Base-by-base conservation (phyloP, 768 basidiomycete genomes). In the Gautieria morchelliformis region DNA sequence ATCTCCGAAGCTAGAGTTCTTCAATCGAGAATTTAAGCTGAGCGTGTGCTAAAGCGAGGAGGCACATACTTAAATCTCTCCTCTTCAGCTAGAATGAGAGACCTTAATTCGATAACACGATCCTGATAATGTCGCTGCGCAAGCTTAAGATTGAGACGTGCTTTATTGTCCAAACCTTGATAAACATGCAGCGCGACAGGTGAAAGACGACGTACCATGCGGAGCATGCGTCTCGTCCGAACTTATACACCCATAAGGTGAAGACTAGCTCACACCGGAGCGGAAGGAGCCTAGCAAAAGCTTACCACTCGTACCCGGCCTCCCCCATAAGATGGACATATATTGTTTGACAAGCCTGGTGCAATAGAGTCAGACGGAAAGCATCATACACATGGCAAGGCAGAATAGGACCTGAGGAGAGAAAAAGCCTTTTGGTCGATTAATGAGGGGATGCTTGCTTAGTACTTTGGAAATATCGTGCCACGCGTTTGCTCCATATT, bases 401-500 rank as follows among this genome's bases (percentile, higher is more conserved):
- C 58, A 50, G 27, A 48, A 37, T 62, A 15, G 46, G 19, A 88
- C 85, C 74, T 87, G 79, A 33, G 87, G 72, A 8, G 81, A 81
- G 64, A 89, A 93, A 68, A 83, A 80, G 14, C 75, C 71, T 62
- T 79, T 79, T 20, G 85, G 81, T 48, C 82, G 79, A 3, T 72
- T 70, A 45, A 87, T 72, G 9, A 90, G 74, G 14, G 91, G 84
- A 63, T 94, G 90, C 27, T 79, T 80, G 17, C 78, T 73, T 19
- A 95, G 77, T 7, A 87, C 62, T 44, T 78, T 77, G 20, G 87
- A 77, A 9, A 94, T 81, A 6, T 75, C 68, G 37, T 75, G 64
- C 93, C 93, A 93, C 4, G 77, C 76, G 47, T 77, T 71, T 37
- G 82, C 74, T 14, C 93, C 92, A 56, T 85, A 75, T 66, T 93